A percentile compares a stretch with the other conserved stretches of the same genome.
Evolutionary conservation across 2,329 filamentous ascomycete species (phyloP).

Genomic region (Colletotrichum incanum): DNA sequence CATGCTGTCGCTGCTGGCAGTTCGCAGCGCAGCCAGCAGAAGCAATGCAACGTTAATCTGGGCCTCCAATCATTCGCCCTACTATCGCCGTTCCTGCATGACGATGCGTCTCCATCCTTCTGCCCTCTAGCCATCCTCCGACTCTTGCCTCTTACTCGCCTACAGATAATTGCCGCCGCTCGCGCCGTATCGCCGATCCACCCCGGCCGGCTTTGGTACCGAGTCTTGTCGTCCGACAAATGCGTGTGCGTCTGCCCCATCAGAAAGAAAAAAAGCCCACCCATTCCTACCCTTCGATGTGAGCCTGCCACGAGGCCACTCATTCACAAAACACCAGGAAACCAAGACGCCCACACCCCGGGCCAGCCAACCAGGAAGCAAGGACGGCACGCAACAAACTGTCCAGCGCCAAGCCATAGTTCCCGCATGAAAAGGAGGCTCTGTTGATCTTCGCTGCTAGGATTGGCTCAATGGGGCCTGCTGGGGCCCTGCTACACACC

Average conservation of each 20-base stretch:
- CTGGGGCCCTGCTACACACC: conserved; percentile 39
- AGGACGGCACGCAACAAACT: not conserved
- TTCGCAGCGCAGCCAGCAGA: conserved; percentile 5
- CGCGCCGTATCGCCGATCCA: conserved; percentile 21
- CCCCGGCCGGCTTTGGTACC: conserved; percentile 7
- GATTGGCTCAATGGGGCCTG: conserved; percentile 42
- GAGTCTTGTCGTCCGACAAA: conserved; percentile 31
- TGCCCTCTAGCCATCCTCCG: too few species aligned
- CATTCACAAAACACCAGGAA: not conserved
- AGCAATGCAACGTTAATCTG: conserved; percentile 38
- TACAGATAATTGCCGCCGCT: conserved; percentile 1
- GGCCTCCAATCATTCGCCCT: conserved; percentile 11
- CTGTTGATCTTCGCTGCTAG: conserved; percentile 21
- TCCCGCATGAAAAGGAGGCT: conserved; percentile 31
- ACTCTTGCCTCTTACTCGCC: not conserved
- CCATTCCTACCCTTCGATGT: not conserved
- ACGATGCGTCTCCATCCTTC: not conserved
- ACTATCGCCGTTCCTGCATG: conserved; percentile 24
- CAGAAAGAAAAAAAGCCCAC: not conserved
- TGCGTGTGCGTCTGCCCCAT: conserved; percentile 17
- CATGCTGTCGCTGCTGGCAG: not conserved
- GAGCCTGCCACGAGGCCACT: conserved; percentile 29
- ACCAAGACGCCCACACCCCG: conserved; percentile 7
- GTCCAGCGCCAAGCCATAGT: conserved; percentile 30
- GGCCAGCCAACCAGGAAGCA: conserved; percentile 2